A percentile compares a stretch with the other conserved stretches of the same genome.
Conservation (phyloP, 495 filamentous ascomycete genomes). For the Amorphotheca resinae region DNA sequence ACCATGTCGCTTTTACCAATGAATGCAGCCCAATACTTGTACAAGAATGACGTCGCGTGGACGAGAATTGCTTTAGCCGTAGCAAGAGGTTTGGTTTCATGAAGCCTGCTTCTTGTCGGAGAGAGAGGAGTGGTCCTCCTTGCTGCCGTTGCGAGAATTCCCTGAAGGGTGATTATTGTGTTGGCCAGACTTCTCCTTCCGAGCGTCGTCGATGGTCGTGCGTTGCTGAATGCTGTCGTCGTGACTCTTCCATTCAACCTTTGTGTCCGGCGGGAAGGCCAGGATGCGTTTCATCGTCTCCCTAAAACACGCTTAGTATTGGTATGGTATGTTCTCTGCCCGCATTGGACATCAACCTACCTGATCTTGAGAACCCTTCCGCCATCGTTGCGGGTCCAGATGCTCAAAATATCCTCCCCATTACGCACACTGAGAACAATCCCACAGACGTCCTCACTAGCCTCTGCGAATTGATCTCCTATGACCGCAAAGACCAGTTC, state of each 20-base stretch:
- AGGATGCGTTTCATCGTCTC: conserved; percentile 89
- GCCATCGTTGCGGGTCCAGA: conserved; percentile 90
- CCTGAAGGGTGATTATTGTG: conserved; percentile 30
- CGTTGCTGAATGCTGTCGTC: conserved; percentile 71
- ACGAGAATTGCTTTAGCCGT: neutral
- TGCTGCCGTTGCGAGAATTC: conserved; percentile 27
- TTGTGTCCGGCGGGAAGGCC: conserved; percentile 73
- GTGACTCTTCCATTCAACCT: conserved; percentile 89
- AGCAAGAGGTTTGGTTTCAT: neutral
- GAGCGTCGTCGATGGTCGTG: conserved; percentile 67
- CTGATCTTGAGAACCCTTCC: conserved; percentile 93
- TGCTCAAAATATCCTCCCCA: conserved; percentile 92
- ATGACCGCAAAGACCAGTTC: conserved; percentile 83
- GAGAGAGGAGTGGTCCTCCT: conserved; percentile 21
- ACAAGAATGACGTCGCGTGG: conserved; percentile 8
- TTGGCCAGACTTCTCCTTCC: conserved; percentile 51
- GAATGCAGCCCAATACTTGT: conserved; percentile 19
- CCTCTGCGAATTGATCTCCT: conserved; percentile 91
- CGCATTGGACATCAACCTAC: conserved; percentile 35
- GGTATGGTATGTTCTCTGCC: no score
- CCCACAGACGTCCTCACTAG: conserved; percentile 88
- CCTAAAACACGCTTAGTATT: no score
- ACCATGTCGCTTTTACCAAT: conserved; percentile 18
- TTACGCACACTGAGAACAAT: conserved; percentile 86
- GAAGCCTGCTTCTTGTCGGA: conserved; percentile 14